Conservation (phyloP, 257 asterid genomes). For the Gentiana macrophylla region DNA sequence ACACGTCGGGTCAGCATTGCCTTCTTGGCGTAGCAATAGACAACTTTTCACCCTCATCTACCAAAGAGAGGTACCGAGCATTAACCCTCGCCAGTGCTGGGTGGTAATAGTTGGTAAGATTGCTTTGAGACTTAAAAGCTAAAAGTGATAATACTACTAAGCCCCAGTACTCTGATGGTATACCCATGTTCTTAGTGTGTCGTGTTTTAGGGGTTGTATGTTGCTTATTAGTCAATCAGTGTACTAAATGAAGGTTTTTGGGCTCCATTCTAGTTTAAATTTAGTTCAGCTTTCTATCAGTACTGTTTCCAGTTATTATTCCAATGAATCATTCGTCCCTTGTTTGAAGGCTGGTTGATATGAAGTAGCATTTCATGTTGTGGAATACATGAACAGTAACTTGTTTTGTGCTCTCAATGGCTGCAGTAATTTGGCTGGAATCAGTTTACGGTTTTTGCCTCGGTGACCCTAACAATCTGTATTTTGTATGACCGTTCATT, state of each 20-base stretch:
- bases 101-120: constrained; percentile 97
- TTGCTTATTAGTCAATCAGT: constrained; percentile 30
- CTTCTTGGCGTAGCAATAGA: constrained; percentile 95
- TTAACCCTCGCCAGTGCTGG: constrained; percentile 88
- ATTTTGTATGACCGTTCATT: neutral
- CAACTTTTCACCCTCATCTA: constrained; percentile 76
- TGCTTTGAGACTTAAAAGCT: constrained; percentile 90
- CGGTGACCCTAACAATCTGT: neutral
- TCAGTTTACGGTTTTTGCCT: neutral
- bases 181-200: constrained; percentile 54
- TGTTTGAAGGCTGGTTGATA: constrained; percentile 1
- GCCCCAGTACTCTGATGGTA: constrained; percentile 40
- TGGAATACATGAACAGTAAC: neutral
- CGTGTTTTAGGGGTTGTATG: constrained; percentile 33
- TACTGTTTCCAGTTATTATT: too few species aligned
- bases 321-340: too few species aligned
- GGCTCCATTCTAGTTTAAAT: constrained; percentile 18
- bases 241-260: constrained; percentile 22
- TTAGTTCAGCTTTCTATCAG: neutral
- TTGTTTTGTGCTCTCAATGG: neutral
- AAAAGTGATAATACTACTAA: constrained; percentile 50
- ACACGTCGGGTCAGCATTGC: constrained; percentile 88
- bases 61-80: constrained; percentile 96
- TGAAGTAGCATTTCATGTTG: neutral
- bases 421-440: neutral